phyloP scores from a whole-genome alignment of 176 grass and related monocot species.

The Cenchrus americanus region DNA sequence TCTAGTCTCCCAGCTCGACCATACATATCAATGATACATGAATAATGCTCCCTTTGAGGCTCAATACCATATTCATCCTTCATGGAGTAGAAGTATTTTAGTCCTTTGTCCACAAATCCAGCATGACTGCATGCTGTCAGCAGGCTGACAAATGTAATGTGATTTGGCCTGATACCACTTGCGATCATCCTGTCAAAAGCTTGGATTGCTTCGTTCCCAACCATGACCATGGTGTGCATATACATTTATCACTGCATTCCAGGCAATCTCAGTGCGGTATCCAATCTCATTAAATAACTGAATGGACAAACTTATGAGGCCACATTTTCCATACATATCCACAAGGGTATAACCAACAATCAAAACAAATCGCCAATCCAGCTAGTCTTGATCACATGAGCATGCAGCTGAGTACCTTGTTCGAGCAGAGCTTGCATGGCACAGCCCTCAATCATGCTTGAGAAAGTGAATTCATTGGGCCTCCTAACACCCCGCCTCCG shows the following conservation, averaged over 20 bases:
- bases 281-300: slow-evolving; percentile 64
- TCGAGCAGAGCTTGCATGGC: slow-evolving; percentile 58
- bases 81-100: slow-evolving; percentile 66
- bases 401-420: slow-evolving; percentile 62
- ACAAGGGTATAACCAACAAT: slow-evolving; percentile 59
- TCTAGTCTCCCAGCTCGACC: slow-evolving; percentile 69
- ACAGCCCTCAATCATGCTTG: slow-evolving; percentile 72
- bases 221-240: slow-evolving; percentile 65
- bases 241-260: slow-evolving; percentile 55
- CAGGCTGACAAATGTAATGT: slow-evolving; percentile 66
- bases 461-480: slow-evolving; percentile 71
- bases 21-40: slow-evolving; percentile 75
- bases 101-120: slow-evolving; percentile 68
- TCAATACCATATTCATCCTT: slow-evolving; percentile 48
- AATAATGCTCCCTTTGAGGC: slow-evolving; percentile 62
- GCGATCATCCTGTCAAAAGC: slow-evolving; percentile 56
- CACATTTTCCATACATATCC: slow-evolving; percentile 75
- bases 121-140: slow-evolving; percentile 69
- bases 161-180: slow-evolving; percentile 60
- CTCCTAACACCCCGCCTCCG: slow-evolving; percentile 38
- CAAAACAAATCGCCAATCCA: slow-evolving; percentile 48
- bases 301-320: slow-evolving; percentile 47
- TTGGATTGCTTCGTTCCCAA: slow-evolving; percentile 41
- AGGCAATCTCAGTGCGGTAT: slow-evolving; percentile 44
- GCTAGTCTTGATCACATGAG: slow-evolving; percentile 60